Base-by-base conservation (phyloP, 2,329 filamentous ascomycete genomes). In the Diplodia mutila region DNA sequence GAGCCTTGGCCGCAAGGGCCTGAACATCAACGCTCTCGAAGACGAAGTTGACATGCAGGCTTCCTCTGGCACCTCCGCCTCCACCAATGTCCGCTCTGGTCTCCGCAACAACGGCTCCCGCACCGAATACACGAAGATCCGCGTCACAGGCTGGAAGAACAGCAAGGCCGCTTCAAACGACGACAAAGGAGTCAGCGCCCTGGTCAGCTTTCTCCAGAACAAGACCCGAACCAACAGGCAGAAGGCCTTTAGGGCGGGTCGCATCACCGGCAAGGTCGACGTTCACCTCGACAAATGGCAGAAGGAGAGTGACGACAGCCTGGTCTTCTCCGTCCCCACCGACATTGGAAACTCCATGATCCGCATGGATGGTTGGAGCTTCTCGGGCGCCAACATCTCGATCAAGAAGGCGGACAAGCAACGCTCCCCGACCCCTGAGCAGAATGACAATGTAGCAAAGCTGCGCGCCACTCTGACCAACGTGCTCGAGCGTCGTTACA, bases 401-500 rank as follows among this genome's bases (percentile, higher is more conserved):
- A 75, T 81, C 68, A 73, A 77, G 69, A 71, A 74, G 14, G 59
- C 73, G 21, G 73, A 46, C 61, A 12, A 37, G 8, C 32, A 21
- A 18, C 34, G 46, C n/a, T 21, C 29, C 14, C 18, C 61, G 1
- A 25, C 49, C 5, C 57, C 48, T n/a, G 25, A 65, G 16, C 27
- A 37, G 14, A 21, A 34, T 1, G 29, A 25, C 12, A 21, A 29
- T 3, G 42, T 51, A 2, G 16, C 21, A 1, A 49, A 46, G 51
- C 32, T 65, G 16, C 61, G 27, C 88, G 23, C 32, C 14, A 25
- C 89, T 71, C 85, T 97, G 68, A 87, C 88, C 71, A 80, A 82
- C 18, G 89, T 97, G 70, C 85, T 99, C 16, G 85, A 85, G 66
- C 85, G 87, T 65, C 90, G 95, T 59, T 98, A 97, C 80, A 84